A percentile compares a stretch with the other conserved stretches of the same genome.
phyloP scores from a whole-genome alignment of 2,329 filamentous ascomycete genomes.

The Dothiorella sarmentorum region DNA sequence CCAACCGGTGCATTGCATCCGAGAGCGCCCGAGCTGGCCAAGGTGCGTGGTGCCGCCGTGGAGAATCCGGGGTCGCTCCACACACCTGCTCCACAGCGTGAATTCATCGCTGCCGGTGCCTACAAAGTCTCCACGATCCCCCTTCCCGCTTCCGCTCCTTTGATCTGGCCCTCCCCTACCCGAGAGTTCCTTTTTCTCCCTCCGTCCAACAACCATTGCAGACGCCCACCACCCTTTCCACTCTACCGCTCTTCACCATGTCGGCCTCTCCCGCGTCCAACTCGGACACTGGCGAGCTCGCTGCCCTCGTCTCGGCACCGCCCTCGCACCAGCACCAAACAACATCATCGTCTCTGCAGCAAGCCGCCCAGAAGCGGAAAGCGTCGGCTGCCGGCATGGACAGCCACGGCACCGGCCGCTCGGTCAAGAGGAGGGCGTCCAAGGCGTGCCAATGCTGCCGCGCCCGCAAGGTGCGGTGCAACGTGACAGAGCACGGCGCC shows the following conservation, averaged over 20 bases:
- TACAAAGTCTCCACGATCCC: constrained; percentile 19
- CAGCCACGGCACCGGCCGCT: constrained; percentile 46
- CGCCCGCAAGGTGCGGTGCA: constrained; percentile 86
- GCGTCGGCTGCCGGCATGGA: constrained; percentile 55
- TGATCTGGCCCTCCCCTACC: constrained; percentile 8
- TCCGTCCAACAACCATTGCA: background rate
- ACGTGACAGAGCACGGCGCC: constrained; percentile 80
- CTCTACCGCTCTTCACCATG: constrained; percentile 10
- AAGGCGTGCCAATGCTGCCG: constrained; percentile 88
- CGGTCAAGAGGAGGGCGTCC: constrained; percentile 80
- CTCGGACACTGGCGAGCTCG: background rate
- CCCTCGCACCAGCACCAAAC: background rate
- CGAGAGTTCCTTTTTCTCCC: background rate
- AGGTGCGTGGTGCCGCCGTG: constrained; percentile 4
- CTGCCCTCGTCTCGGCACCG: background rate
- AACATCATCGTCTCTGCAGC: constrained; percentile 7
- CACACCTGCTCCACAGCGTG: constrained; percentile 8
- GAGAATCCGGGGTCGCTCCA: constrained; percentile 18
- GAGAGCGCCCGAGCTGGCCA: constrained; percentile 12
- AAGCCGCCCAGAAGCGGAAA: constrained; percentile 52
- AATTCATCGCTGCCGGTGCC: constrained; percentile 11
- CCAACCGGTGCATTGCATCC: constrained; percentile 12
- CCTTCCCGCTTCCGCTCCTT: constrained; percentile 17
- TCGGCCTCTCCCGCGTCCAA: constrained; percentile 16
- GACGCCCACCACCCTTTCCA: background rate